Conservation (phyloP, 225 moss, liverwort and hornwort genomes). For the Marchantia paleacea region DNA sequence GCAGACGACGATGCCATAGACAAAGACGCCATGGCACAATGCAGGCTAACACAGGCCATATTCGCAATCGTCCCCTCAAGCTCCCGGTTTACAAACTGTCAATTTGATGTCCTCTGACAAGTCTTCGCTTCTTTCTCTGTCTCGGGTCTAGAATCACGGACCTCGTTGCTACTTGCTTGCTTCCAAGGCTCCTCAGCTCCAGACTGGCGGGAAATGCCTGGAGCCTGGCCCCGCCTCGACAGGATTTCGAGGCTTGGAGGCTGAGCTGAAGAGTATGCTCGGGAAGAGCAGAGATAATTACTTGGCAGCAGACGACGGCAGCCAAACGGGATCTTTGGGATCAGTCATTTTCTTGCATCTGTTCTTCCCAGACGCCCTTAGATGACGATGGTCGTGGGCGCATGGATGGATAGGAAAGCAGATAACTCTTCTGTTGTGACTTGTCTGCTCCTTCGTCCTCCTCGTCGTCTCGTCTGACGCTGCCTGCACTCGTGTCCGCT, state of each 20-base stretch:
- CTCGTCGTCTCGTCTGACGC: no score
- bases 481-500: no score
- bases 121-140: neutral
- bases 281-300: neutral
- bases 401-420: conserved; percentile 4
- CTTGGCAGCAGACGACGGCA: neutral
- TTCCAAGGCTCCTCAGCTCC: neutral
- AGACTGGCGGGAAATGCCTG: no score
- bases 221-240: neutral
- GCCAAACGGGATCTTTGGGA: neutral
- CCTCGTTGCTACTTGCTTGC: neutral
- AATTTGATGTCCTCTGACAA: neutral
- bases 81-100: neutral
- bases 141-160: neutral
- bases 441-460: no score
- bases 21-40: neutral
- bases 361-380: no score
- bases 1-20: neutral
- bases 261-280: neutral
- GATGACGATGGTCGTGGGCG: neutral
- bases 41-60: neutral
- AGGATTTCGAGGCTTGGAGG: neutral
- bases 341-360: neutral
- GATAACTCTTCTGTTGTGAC: neutral
- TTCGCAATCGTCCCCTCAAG: neutral